These are phyloP conservation scores for Suillus americanus DNA, from an alignment of 768 basidiomycete genomes.

Conservation along the genomic window DNA sequence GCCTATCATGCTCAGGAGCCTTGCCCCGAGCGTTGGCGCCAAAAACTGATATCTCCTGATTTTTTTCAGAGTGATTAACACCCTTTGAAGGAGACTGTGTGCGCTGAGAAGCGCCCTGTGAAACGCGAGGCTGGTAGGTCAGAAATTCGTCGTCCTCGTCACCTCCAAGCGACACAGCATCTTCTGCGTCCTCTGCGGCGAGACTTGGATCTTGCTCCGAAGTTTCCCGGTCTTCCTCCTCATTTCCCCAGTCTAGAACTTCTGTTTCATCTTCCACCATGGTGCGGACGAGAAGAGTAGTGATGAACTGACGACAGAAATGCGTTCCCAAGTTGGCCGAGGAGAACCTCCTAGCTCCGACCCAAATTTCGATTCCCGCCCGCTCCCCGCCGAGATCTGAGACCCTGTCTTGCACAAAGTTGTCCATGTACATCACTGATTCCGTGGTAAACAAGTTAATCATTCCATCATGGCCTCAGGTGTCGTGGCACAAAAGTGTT, in stretches of 20 bases:
- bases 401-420: neutral
- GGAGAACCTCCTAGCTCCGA: slow-evolving; percentile 11
- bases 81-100: slow-evolving; percentile 20
- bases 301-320: slow-evolving; percentile 13
- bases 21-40: slow-evolving; percentile 8
- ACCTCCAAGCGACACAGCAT: slow-evolving; percentile 70
- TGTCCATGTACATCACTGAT: neutral
- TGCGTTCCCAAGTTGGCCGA: neutral
- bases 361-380: slow-evolving; percentile 8
- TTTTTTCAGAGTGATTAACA: slow-evolving; percentile 11
- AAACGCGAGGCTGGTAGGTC: slow-evolving; percentile 40
- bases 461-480: neutral
- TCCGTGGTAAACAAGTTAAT: neutral
- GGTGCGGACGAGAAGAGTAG: slow-evolving; percentile 12
- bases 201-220: slow-evolving; percentile 42
- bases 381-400: neutral
- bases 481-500: neutral
- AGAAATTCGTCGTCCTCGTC: slow-evolving; percentile 67
- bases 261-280: slow-evolving; percentile 68
- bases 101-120: slow-evolving; percentile 25
- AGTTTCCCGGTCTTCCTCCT: slow-evolving; percentile 44
- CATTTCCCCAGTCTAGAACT: slow-evolving; percentile 68
- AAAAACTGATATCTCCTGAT: slow-evolving; percentile 14
- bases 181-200: slow-evolving; percentile 46
- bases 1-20: slow-evolving; percentile 12